Base-by-base conservation (phyloP, 2,329 filamentous ascomycete species). In the Rhinocladiella similis region DNA sequence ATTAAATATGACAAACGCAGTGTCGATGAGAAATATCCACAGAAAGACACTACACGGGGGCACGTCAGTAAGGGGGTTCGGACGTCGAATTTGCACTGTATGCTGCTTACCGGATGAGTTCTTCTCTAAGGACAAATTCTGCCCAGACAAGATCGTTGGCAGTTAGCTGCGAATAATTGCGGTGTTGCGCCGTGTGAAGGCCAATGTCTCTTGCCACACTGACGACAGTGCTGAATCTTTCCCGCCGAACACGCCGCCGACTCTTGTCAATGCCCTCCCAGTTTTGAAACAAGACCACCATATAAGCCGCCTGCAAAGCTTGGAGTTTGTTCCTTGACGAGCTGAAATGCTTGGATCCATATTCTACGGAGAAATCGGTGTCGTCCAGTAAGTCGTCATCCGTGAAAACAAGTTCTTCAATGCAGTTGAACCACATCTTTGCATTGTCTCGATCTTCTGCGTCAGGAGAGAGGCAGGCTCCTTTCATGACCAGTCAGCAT, bases 1-100 rank as follows among this genome's bases (percentile, higher is more conserved):
- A 61, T 74, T 74, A 61, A 74, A 74, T 12, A 73, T 73, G 18
- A 73, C 69, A 53, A 74, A 75, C 0, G 70, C 70, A 0, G 72
- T 69, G 47, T 75, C 73, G 10, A 75, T 52, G 9, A 74, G 55
- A 22, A 73, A 73, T 5, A 73, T 67, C 67, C 68, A 74, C 2
- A 66, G 61, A 36, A 73, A 70, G 1, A 62, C 19, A 16, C 38
- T 41, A 12, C 10, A 12, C 29, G 5, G 29, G 3, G 6, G 10
- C 7, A 10, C 10, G 29, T 33, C 29, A 33, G 38, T 7, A 18
- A 18, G 10, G 3, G n/a, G 3, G 35, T 14, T 38, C 3, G 10
- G 35, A 14, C 10, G n/a, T 13, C 35, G n/a, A 41, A 7, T 35
- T 35, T 18, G 38, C n/a, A 5, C 5, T 19, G 10, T 3, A 16